Evolutionary conservation across 2,329 filamentous ascomycete genomes (phyloP), one percentile per base, ranked within the genome.

Genomic region (Acephala macrosclerotiorum): DNA sequence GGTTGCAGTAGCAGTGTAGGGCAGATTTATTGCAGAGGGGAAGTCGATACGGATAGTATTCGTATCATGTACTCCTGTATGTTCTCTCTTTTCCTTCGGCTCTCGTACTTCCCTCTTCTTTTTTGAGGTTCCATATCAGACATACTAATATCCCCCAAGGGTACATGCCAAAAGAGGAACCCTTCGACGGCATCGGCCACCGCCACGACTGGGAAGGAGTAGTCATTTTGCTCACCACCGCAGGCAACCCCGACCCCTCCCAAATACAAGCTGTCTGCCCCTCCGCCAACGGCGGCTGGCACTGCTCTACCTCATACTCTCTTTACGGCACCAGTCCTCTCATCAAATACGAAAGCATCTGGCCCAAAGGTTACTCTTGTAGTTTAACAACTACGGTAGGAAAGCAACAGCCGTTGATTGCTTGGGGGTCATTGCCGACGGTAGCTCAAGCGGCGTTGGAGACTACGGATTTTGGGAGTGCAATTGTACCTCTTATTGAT

Each of bases 171-270:
- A 83, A 83, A 74, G 80, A 83, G 64, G 73, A 77, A 66, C 79
- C 80, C 11, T 72, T 69, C 26, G 40, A 60, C 0, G 79, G 77
- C 0, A 75, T 79, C 3, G 84, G 84, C 12, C 84, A 86, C 69
- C 80, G 83, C 22, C 82, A 86, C 72, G 84, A 87, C 70, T 87
- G 84, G 84, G 84, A 86, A 69, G 82, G 81, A n/a, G 77, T 81
- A 0, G 80, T 87, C 40, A 79, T 87, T 25, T 86, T 82, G 83
- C 78, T 87, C 0, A 76, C 78, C 0, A 75, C 75, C 11, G 60
- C 72, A 0, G 74, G 77, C 1, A 64, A 73, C 18, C 72, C 69
- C 0, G 71, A 72, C 7, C 71, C 77, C 12, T 68, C 63, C 18
- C 77, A 82, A 53, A 73, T 86, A 33, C 71, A 81, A 1, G 83